Conservation (phyloP, 2,329 filamentous ascomycete species). For the Metarhizium sp. region DNA sequence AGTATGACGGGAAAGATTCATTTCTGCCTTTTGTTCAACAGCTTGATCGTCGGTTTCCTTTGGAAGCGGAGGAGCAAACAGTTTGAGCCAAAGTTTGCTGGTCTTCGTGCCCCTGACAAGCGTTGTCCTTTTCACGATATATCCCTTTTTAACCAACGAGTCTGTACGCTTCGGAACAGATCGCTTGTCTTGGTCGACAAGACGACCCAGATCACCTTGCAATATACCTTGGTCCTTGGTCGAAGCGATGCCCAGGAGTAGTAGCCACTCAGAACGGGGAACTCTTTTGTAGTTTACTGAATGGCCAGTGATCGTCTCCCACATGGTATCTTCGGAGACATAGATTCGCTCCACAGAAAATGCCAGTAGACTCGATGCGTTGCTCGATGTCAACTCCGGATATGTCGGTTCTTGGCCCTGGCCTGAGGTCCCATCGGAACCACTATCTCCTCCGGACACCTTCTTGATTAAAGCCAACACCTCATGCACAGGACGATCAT, state of each 20-base stretch:
- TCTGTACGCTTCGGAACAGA: conserved; percentile 54
- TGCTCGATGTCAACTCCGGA: background rate
- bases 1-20: conserved; percentile 29
- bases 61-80: conserved; percentile 39
- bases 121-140: conserved; percentile 51
- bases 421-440: background rate
- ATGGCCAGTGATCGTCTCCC: conserved; percentile 51
- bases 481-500: conserved; percentile 29
- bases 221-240: conserved; percentile 45
- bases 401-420: background rate
- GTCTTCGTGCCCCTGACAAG: conserved; percentile 51
- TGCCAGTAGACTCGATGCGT: background rate
- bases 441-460: background rate
- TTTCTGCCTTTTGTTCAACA: conserved; percentile 18
- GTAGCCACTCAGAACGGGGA: conserved; percentile 49
- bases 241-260: conserved; percentile 48
- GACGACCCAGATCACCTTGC: conserved; percentile 48
- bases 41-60: conserved; percentile 20
- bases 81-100: conserved; percentile 51
- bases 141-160: conserved; percentile 48
- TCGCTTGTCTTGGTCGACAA: conserved; percentile 53
- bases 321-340: conserved; percentile 46
- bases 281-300: conserved; percentile 48
- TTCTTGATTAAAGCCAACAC: conserved; percentile 11
- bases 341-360: conserved; percentile 24